Evolutionary conservation across 2,329 filamentous ascomycete species (phyloP), one percentile per base, ranked within the genome.

Genomic region (Phialophora chinensis): DNA sequence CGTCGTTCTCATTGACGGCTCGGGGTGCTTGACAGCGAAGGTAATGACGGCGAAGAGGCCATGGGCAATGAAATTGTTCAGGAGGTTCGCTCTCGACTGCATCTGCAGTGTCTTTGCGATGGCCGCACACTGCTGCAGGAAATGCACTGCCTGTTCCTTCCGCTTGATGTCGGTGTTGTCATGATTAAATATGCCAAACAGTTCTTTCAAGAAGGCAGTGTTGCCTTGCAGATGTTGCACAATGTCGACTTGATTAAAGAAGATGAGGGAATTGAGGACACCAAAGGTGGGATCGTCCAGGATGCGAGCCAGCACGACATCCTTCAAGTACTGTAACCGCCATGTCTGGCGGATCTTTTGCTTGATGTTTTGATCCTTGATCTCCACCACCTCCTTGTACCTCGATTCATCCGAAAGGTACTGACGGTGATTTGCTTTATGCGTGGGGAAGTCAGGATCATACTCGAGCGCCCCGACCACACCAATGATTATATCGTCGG

Each of bases 201-300:
- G 85, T 69, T 97, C 92, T 71, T 88, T 89, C 31, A 98, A 81
- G 74, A 97, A 97, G 1, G 81, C 80, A 0, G 83, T 83, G 73
- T 97, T 97, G 29, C 84, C 85, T 78, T 97, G 93, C n/a, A 99
- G 84, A 79, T 98, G 92, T 75, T 94, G 91, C 58, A 99, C 90
- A 75, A 99, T 97, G 75, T 98, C 95, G 73, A 98, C 93, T 81
- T 99, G 95, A 80, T 98, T 95, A 84, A 96, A 99, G 82, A 97
- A 99, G 72, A 99, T 99, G 73, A 98, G 86, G 59, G 93, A 97
- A 80, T 98, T 99, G 71, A 99, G 88, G 29, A 98, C 93, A 27
- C 92, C 96, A 78, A 98, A 99, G 23, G 95, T 99, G 58, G 94
- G 94, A 77, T 99, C 95, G 79, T 99, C 95, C 68, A 99, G 85